These are phyloP conservation scores for Macrophomina tecta DNA, from an alignment of 2,329 filamentous ascomycete species.

Conservation along the genomic window DNA sequence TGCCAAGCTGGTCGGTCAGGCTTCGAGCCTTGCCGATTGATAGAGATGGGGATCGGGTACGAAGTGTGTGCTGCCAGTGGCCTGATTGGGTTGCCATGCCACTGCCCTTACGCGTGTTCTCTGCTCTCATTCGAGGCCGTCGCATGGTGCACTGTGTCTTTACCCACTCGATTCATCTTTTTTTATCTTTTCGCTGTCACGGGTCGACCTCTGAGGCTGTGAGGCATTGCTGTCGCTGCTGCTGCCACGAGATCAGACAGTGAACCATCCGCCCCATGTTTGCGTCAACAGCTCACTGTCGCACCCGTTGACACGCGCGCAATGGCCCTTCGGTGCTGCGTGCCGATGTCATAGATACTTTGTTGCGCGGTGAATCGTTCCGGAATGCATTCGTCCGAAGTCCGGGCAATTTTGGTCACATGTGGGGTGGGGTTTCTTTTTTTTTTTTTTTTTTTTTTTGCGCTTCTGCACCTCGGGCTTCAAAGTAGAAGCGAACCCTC, in stretches of 20 bases:
- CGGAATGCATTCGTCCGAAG: too few species aligned
- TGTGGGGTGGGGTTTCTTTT: too few species aligned
- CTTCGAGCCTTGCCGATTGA: too few species aligned
- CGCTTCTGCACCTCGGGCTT: too few species aligned
- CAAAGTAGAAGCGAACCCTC: too few species aligned
- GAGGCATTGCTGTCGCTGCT: background rate
- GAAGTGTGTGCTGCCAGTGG: background rate
- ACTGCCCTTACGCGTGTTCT: background rate
- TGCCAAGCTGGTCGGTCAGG: conserved; percentile 7
- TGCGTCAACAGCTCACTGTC: background rate
- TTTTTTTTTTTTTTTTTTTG: too few species aligned
- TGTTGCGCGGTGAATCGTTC: too few species aligned
- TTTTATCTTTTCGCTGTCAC: background rate
- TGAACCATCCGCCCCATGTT: too few species aligned
- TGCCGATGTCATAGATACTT: background rate
- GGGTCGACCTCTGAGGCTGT: background rate
- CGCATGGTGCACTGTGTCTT: background rate
- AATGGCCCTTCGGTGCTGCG: background rate
- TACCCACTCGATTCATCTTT: background rate
- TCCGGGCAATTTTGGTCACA: too few species aligned
- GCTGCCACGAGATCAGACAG: too few species aligned
- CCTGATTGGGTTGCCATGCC: background rate
- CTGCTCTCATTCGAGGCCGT: background rate
- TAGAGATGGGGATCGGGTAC: background rate
- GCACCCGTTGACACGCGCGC: background rate